phyloP scores from a whole-genome alignment of 345 rosid genomes.

The Passiflora organensis region DNA sequence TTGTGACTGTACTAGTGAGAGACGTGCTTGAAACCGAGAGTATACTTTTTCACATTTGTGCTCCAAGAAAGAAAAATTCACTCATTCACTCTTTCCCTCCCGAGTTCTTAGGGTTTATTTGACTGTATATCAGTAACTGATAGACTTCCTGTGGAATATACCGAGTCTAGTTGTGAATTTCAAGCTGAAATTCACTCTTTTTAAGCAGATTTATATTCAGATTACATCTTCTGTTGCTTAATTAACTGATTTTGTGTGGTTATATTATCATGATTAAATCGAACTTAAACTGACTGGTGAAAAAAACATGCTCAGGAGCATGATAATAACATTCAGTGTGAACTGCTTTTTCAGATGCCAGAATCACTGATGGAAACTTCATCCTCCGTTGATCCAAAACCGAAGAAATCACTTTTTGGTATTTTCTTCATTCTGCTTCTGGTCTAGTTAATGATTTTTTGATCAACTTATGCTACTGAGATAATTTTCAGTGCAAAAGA shows the following conservation, averaged over 20 bases:
- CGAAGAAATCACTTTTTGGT: conserved; percentile 24
- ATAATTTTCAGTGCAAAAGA: too few species aligned
- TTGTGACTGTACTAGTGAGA: not conserved
- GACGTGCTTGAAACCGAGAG: not conserved
- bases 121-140: too few species aligned
- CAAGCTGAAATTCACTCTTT: too few species aligned
- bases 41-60: not conserved
- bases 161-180: not conserved
- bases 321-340: not conserved
- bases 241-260: not conserved
- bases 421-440: conserved; percentile 1
- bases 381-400: conserved; percentile 10
- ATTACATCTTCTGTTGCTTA: not conserved
- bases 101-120: not conserved
- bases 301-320: not conserved
- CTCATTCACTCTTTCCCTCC: not conserved
- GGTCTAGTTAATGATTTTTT: too few species aligned
- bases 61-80: too few species aligned
- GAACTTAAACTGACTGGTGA: not conserved
- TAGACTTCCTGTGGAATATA: too few species aligned
- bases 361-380: conserved; percentile 12
- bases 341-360: conserved; percentile 13
- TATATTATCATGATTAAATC: not conserved
- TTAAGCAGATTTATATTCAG: too few species aligned
- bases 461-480: too few species aligned